Conservation (phyloP, 108 stramenopile species). For the Ochromonas danica region DNA sequence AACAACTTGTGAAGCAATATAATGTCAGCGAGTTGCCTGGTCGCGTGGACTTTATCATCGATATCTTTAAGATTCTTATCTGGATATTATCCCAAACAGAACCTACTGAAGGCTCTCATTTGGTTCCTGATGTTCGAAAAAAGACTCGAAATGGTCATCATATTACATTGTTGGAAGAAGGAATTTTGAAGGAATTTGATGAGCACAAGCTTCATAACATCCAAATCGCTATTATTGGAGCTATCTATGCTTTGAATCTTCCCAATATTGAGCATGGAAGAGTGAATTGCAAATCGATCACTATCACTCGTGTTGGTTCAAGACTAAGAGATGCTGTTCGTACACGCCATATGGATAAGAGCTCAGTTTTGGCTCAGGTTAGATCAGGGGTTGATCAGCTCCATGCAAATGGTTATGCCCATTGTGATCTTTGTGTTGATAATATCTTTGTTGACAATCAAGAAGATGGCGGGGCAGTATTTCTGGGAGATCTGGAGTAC, state of each 20-base stretch:
- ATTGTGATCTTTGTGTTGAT: conserved; percentile 28
- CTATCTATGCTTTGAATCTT: background rate
- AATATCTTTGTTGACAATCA: conserved; percentile 25
- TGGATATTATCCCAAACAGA: conserved; percentile 12
- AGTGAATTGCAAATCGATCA: conserved; percentile 18
- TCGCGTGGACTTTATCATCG: background rate
- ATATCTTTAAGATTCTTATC: conserved; percentile 26
- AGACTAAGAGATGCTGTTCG: conserved; percentile 30
- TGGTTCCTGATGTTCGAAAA: conserved; percentile 8
- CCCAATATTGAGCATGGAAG: conserved; percentile 30
- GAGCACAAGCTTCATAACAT: conserved; percentile 6
- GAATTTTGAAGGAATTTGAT: background rate
- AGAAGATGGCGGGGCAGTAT: conserved; percentile 7
- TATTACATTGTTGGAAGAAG: conserved; percentile 20
- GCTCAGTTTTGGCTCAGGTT: conserved; percentile 22
- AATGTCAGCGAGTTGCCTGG: background rate
- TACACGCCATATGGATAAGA: conserved; percentile 5
- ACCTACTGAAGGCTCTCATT: conserved; percentile 22
- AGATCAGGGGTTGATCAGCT: background rate
- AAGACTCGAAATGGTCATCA: conserved; percentile 24
- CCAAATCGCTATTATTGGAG: conserved; percentile 1
- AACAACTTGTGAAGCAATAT: conserved; percentile 30
- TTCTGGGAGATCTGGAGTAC: conserved; percentile 30
- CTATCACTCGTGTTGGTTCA: conserved; percentile 8
- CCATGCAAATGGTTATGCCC: conserved; percentile 9